Percentiles rank a stretch among this genome's conserved stretches.
Evolutionary conservation across 2,329 filamentous ascomycete species (phyloP).

Genomic region (Macroventuria anomochaeta): DNA sequence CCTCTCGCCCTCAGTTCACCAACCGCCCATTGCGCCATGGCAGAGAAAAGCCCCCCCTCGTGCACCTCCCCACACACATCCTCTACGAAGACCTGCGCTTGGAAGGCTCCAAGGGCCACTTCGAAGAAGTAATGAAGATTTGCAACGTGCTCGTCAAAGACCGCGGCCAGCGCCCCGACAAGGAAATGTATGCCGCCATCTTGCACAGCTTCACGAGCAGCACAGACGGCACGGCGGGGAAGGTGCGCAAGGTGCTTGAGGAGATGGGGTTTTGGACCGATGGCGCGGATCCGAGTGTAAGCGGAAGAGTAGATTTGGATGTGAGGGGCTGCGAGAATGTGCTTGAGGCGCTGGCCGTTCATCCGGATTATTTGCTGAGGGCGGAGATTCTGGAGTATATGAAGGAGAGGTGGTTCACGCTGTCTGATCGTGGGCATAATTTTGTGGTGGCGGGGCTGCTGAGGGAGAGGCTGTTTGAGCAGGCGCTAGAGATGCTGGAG

Average conservation of each 20-base stretch:
- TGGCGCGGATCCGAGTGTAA: conserved; percentile 25
- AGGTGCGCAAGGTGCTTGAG: conserved; percentile 68
- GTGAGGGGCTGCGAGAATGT: conserved; percentile 73
- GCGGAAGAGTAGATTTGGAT: conserved; percentile 67
- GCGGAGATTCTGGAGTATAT: conserved; percentile 74
- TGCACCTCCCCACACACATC: conserved; percentile 32
- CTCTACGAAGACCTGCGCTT: conserved; percentile 42
- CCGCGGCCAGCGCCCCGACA: conserved; percentile 62
- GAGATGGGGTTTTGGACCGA: conserved; percentile 67
- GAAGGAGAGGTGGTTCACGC: conserved; percentile 72
- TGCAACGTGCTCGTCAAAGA: conserved; percentile 65
- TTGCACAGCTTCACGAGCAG: conserved; percentile 73
- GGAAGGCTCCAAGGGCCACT: conserved; percentile 34
- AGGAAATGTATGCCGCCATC: conserved; percentile 73
- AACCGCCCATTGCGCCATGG: background rate
- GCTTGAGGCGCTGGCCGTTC: conserved; percentile 76
- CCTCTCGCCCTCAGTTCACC: background rate
- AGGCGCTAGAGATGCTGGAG: conserved; percentile 74
- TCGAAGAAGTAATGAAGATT: conserved; percentile 48
- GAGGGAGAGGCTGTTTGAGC: conserved; percentile 81
- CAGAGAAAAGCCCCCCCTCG: conserved; percentile 23
- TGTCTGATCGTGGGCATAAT: conserved; percentile 68
- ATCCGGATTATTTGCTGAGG: conserved; percentile 83
- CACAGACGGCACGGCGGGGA: conserved; percentile 68
- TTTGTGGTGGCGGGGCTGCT: conserved; percentile 76